These are phyloP conservation scores for Coemansia reversa DNA, from an alignment of 192 early-diverging fungal species.

Conservation along the genomic window DNA sequence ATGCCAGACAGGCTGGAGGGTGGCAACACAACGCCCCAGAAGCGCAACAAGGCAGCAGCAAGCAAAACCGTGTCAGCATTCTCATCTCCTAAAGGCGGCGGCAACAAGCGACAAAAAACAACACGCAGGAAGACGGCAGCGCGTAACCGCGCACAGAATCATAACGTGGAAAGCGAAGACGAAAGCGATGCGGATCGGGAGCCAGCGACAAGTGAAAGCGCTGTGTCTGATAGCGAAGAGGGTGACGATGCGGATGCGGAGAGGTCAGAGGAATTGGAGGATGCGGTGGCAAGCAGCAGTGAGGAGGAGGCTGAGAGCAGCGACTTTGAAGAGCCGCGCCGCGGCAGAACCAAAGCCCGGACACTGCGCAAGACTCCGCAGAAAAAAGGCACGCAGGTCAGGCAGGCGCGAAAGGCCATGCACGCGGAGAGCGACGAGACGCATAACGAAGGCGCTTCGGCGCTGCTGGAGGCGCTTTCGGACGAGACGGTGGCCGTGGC, in stretches of 20 bases:
- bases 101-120: constrained; percentile 30
- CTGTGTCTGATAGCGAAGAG: constrained; percentile 1
- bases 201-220: not conserved
- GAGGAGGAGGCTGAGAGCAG: constrained; percentile 32
- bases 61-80: constrained; percentile 19
- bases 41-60: constrained; percentile 20
- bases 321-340: constrained; percentile 28
- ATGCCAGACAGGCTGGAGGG: constrained; percentile 35
- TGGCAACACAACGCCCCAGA: constrained; percentile 32
- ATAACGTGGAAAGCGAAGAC: constrained; percentile 13
- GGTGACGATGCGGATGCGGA: constrained; percentile 6
- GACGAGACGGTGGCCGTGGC: constrained; percentile 59
- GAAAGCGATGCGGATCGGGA: constrained; percentile 13
- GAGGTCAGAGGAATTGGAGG: constrained; percentile 4
- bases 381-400: not conserved
- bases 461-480: constrained; percentile 50
- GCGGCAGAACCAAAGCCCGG: constrained; percentile 9
- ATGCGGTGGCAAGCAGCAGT: not conserved
- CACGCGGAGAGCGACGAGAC: not conserved
- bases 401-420: not conserved
- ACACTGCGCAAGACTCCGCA: constrained; percentile 20
- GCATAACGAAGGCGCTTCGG: constrained; percentile 3
- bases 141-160: not conserved
- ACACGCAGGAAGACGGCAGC: constrained; percentile 1
- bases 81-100: constrained; percentile 9